phyloP scores from a whole-genome alignment of 2,329 filamentous ascomycete genomes.

The Colletotrichum spaethianum region DNA sequence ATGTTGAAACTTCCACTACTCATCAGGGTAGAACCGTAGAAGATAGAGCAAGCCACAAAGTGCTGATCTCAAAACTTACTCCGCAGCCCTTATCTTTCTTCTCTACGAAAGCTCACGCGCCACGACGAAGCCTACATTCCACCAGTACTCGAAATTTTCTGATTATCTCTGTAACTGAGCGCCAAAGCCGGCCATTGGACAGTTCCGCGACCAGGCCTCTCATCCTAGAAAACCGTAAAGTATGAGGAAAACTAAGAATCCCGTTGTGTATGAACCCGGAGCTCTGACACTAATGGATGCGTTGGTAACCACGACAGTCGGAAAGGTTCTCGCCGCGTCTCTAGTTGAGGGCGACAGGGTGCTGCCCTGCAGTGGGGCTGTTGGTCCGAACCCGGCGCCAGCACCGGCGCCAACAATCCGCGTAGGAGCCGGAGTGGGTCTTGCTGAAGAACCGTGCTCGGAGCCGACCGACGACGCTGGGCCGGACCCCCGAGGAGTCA shows the following conservation, averaged over 20 bases:
- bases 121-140: neutral
- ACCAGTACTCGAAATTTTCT: too few relatives aligned
- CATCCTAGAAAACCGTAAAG: neutral
- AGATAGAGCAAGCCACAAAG: neutral
- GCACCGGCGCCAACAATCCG: neutral
- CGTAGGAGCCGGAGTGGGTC: neutral
- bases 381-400: slow-evolving; percentile 4
- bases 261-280: neutral
- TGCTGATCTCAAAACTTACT: neutral
- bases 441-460: neutral
- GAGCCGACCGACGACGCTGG: slow-evolving; percentile 1
- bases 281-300: neutral
- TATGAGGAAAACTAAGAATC: neutral
- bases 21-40: neutral
- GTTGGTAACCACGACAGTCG: neutral
- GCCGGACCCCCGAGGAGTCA: slow-evolving; percentile 10
- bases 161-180: neutral
- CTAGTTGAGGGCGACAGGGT: neutral
- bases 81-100: neutral
- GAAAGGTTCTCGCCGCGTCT: slow-evolving; percentile 3
- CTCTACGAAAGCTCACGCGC: neutral
- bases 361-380: neutral
- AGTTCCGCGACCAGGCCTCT: neutral
- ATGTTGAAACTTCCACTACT: neutral
- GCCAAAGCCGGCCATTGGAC: neutral